These are phyloP conservation scores for Aspergillus caelatus DNA, from an alignment of 2,329 filamentous ascomycete species.

Conservation along the genomic window DNA sequence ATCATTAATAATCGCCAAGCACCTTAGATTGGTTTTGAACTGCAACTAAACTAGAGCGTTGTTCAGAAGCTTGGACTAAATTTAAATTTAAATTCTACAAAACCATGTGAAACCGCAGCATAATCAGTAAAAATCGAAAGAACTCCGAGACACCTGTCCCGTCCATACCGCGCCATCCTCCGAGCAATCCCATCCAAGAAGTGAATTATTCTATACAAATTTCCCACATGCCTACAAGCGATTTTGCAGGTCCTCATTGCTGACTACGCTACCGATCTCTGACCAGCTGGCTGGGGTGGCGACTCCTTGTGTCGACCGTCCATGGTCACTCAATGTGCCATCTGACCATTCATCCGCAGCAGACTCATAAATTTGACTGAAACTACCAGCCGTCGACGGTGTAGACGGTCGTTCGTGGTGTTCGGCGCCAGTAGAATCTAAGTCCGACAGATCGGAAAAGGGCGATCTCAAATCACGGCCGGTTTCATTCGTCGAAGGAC, in stretches of 20 bases:
- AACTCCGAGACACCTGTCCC: slow-evolving; percentile 3
- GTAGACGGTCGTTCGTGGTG: slow-evolving; percentile 35
- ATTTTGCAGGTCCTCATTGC: slow-evolving; percentile 41
- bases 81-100: slow-evolving; percentile 3
- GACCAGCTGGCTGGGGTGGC: slow-evolving; percentile 48
- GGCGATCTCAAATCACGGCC: slow-evolving; percentile 22
- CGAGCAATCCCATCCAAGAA: not conserved
- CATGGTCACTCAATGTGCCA: slow-evolving; percentile 44
- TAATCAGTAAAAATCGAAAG: not conserved
- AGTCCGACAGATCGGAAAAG: slow-evolving; percentile 24
- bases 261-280: slow-evolving; percentile 48
- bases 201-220: slow-evolving; percentile 7
- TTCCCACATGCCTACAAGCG: slow-evolving; percentile 9
- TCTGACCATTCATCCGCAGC: slow-evolving; percentile 37
- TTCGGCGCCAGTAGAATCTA: slow-evolving; percentile 11
- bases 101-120: not conserved
- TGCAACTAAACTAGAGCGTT: not conserved
- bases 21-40: not conserved
- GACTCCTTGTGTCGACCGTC: slow-evolving; percentile 31
- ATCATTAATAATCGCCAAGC: slow-evolving; percentile 1
- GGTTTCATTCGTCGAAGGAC: slow-evolving; percentile 22
- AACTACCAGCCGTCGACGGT: slow-evolving; percentile 40
- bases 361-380: slow-evolving; percentile 40
- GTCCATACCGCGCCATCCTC: not conserved
- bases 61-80: not conserved